Conservation (phyloP, 2,329 filamentous ascomycete species). For the Pseudohalonectria lignicola region DNA sequence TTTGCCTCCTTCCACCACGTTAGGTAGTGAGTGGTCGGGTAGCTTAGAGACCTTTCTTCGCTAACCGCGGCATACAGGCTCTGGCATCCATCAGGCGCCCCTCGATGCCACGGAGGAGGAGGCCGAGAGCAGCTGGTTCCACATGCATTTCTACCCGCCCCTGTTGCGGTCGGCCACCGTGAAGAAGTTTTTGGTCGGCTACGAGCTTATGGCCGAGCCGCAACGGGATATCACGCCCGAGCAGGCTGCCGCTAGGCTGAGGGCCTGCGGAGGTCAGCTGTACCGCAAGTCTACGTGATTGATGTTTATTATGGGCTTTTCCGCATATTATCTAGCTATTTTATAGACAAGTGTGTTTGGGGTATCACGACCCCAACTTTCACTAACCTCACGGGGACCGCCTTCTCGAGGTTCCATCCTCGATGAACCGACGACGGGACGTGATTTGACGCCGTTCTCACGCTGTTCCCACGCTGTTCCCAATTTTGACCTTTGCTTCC, state of each 20-base stretch:
- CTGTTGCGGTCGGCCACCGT: conserved; percentile 87
- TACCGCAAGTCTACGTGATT: conserved; percentile 57
- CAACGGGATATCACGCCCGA: conserved; percentile 97
- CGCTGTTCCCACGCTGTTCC: too few relatives aligned
- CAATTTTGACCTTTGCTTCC: too few relatives aligned
- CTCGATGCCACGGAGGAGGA: conserved; percentile 73
- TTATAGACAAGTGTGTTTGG: too few relatives aligned
- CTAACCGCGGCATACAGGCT: conserved; percentile 37
- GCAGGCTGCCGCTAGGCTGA: conserved; percentile 72
- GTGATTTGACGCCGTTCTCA: too few relatives aligned
- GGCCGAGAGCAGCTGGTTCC: conserved; percentile 78
- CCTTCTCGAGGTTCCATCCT: background rate
- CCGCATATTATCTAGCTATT: too few relatives aligned
- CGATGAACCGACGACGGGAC: too few relatives aligned
- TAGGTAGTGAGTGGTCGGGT: too few relatives aligned
- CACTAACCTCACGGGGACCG: too few relatives aligned
- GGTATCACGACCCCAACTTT: too few relatives aligned
- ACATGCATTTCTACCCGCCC: conserved; percentile 97
- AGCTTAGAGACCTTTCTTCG: background rate
- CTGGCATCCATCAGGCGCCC: conserved; percentile 92
- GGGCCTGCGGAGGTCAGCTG: conserved; percentile 67
- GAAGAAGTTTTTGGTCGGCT: conserved; percentile 91
- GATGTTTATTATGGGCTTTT: too few relatives aligned
- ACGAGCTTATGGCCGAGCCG: conserved; percentile 95
- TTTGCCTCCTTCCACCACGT: too few relatives aligned